Percentiles rank a stretch among this genome's conserved stretches.
phyloP scores from a whole-genome alignment of 176 grass and related monocot genomes.

The barley (Hordeum vulgare) region DNA sequence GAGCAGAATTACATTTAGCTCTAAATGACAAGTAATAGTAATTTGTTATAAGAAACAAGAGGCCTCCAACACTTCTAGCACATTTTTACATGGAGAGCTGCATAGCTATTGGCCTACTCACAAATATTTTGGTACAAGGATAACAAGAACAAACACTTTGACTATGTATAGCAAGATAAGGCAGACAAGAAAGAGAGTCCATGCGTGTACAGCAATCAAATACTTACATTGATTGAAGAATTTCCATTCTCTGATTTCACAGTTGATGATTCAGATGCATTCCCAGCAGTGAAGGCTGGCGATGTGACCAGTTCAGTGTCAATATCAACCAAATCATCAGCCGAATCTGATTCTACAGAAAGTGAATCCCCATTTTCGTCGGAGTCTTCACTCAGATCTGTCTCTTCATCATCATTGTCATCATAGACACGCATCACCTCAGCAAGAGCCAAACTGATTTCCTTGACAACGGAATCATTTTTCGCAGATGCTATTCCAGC shows the following conservation, averaged over 20 bases:
- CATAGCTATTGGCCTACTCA: not conserved
- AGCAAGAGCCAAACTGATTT: constrained; percentile 44
- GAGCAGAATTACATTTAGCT: not conserved
- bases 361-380: constrained; percentile 19
- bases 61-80: not conserved
- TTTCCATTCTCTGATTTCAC: constrained; percentile 13
- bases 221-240: constrained; percentile 38
- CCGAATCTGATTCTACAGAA: constrained; percentile 32
- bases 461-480: constrained; percentile 39
- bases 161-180: not conserved
- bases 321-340: constrained; percentile 33
- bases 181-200: not conserved
- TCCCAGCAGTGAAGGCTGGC: not conserved
- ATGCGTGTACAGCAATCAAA: not conserved
- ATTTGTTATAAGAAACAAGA: not conserved
- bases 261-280: constrained; percentile 17
- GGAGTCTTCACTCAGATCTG: constrained; percentile 27
- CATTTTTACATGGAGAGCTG: not conserved
- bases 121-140: not conserved
- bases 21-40: not conserved
- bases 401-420: constrained; percentile 18
- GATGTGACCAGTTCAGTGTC: constrained; percentile 12
- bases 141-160: not conserved
- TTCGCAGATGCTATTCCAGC: constrained; percentile 8
- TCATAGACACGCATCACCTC: constrained; percentile 24